Percentiles rank a stretch among this genome's conserved stretches.
Evolutionary conservation across 2,329 filamentous ascomycete genomes (phyloP).

Genomic region (Penicillium sp.): DNA sequence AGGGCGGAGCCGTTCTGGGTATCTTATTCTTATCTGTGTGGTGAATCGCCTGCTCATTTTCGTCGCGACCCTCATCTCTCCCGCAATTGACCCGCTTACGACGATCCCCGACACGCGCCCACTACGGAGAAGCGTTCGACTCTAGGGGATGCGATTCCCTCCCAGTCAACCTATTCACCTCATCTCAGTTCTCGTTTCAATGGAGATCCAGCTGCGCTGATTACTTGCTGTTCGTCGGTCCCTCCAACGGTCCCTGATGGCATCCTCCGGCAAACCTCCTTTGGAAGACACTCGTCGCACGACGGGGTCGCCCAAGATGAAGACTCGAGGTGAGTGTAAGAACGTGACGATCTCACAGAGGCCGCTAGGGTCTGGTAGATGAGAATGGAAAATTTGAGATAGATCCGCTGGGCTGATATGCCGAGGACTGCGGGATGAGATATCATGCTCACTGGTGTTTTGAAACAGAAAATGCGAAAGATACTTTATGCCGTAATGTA

Average conservation of each 20-base stretch:
- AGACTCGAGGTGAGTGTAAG: slow-evolving; percentile 50
- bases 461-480: slow-evolving; percentile 72
- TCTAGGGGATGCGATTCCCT: slow-evolving; percentile 44
- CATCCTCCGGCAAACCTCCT: slow-evolving; percentile 47
- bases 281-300: slow-evolving; percentile 51
- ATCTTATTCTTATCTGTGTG: slow-evolving; percentile 16
- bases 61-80: slow-evolving; percentile 7
- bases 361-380: not conserved
- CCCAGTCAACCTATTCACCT: slow-evolving; percentile 31
- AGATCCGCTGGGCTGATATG: slow-evolving; percentile 6
- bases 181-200: slow-evolving; percentile 40
- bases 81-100: slow-evolving; percentile 23
- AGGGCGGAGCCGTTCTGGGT: slow-evolving; percentile 19
- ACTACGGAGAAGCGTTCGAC: slow-evolving; percentile 17
- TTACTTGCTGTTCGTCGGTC: slow-evolving; percentile 36
- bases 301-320: slow-evolving; percentile 52
- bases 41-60: slow-evolving; percentile 13
- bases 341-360: slow-evolving; percentile 7
- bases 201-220: slow-evolving; percentile 46
- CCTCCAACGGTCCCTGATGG: slow-evolving; percentile 40
- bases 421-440: not conserved
- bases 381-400: slow-evolving; percentile 7
- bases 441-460: slow-evolving; percentile 14
- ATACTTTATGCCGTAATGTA: slow-evolving; percentile 89
- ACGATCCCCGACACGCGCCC: slow-evolving; percentile 19